phyloP scores from a whole-genome alignment of 2,329 filamentous ascomycete species.

The Mariannaea sp. region DNA sequence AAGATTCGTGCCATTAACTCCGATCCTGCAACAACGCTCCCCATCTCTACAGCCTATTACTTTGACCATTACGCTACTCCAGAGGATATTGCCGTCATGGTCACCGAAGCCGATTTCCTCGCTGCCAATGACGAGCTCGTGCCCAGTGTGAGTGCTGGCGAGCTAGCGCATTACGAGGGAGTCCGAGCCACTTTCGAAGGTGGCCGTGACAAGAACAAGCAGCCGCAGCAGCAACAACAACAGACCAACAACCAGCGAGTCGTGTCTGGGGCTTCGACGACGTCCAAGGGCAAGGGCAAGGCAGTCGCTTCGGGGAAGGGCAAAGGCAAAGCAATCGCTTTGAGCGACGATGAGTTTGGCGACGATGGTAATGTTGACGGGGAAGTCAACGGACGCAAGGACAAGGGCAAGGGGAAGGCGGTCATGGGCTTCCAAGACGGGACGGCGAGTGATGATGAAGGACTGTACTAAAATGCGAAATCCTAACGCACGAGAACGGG shows the following conservation, averaged over 20 bases:
- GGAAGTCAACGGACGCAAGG: constrained; percentile 37
- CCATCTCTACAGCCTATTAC: constrained; percentile 86
- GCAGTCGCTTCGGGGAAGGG: constrained; percentile 37
- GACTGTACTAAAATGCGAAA: constrained; percentile 52
- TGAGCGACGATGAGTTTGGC: constrained; percentile 42
- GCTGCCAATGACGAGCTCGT: constrained; percentile 83
- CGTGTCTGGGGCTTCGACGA: constrained; percentile 37
- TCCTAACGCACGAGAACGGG: neutral
- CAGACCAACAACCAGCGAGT: constrained; percentile 29
- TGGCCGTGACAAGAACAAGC: constrained; percentile 39
- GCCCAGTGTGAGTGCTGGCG: constrained; percentile 91
- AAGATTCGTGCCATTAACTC: constrained; percentile 76
- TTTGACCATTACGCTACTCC: constrained; percentile 89
- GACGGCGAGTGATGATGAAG: constrained; percentile 61
- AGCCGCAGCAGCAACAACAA: no score
- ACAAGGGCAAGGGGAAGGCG: constrained; percentile 63
- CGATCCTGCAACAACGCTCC: constrained; percentile 44
- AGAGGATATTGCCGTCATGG: constrained; percentile 84
- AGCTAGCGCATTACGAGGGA: constrained; percentile 86
- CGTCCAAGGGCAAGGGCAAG: constrained; percentile 43
- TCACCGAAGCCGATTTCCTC: constrained; percentile 86
- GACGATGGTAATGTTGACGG: constrained; percentile 41
- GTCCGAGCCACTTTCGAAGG: constrained; percentile 86
- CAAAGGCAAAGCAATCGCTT: constrained; percentile 43
- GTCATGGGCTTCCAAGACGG: constrained; percentile 57